Evolutionary conservation across 2,329 filamentous ascomycete species (phyloP).

Genomic region (Penicillium fuscoglaucum): DNA sequence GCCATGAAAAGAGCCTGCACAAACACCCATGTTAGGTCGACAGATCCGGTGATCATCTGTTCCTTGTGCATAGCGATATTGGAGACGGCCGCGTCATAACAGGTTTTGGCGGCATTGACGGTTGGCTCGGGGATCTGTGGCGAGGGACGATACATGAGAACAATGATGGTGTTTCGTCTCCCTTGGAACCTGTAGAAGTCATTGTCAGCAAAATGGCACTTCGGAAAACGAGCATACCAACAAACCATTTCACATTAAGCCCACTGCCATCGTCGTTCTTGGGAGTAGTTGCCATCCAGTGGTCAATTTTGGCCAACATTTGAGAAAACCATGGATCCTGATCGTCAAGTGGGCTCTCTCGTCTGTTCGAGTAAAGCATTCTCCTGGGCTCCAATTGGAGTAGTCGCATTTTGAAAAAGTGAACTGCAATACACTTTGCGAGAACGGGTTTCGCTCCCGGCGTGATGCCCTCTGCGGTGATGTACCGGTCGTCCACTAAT

Average conservation of each 20-base stretch:
- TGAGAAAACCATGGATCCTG: constrained; percentile 81
- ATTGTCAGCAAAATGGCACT: background rate
- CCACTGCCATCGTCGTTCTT: constrained; percentile 66
- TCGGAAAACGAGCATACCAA: constrained; percentile 11
- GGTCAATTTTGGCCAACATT: constrained; percentile 75
- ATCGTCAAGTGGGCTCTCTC: constrained; percentile 72
- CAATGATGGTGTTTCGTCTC: constrained; percentile 81
- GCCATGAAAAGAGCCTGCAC: constrained; percentile 87
- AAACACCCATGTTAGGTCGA: constrained; percentile 94
- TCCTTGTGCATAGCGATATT: constrained; percentile 79
- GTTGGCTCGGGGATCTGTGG: constrained; percentile 89
- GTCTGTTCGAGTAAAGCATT: constrained; percentile 81
- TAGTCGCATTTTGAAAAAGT: constrained; percentile 89
- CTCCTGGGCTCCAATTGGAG: constrained; percentile 85
- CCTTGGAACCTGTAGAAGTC: constrained; percentile 55
- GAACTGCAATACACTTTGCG: constrained; percentile 85
- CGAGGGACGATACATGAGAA: constrained; percentile 85
- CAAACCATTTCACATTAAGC: constrained; percentile 79
- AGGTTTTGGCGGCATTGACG: constrained; percentile 71
- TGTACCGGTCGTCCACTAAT: constrained; percentile 76
- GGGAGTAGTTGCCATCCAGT: constrained; percentile 77
- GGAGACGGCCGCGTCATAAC: constrained; percentile 77
- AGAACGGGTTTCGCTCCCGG: constrained; percentile 69
- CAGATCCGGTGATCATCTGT: constrained; percentile 71
- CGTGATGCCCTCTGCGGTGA: constrained; percentile 73